Conservation (phyloP, 1,284 basidiomycete genomes). For the Tilletia indica region DNA sequence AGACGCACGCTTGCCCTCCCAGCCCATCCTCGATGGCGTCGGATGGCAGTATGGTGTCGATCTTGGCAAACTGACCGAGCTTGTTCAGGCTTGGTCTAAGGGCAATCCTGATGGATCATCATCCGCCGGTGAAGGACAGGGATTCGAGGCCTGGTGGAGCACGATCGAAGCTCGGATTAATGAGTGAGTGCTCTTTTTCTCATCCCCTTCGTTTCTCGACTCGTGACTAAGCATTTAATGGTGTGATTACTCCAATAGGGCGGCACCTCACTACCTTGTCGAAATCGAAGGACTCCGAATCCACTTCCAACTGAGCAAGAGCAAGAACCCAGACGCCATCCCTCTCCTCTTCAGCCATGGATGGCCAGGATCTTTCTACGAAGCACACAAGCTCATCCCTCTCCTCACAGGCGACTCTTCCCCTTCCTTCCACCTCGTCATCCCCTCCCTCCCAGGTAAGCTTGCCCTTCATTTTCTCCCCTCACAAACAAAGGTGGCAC, state of each 20-base stretch:
- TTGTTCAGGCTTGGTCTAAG: constrained; percentile 33
- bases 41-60: constrained; percentile 42
- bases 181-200: neutral
- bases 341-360: constrained; percentile 46
- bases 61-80: constrained; percentile 30
- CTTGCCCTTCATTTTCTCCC: neutral
- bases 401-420: constrained; percentile 21
- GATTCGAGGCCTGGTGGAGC: constrained; percentile 18
- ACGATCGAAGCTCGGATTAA: constrained; percentile 14
- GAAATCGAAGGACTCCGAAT: constrained; percentile 37
- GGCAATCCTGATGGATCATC: constrained; percentile 15
- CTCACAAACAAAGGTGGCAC: neutral
- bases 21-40: constrained; percentile 30
- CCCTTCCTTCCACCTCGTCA: constrained; percentile 44
- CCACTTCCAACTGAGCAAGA: constrained; percentile 39
- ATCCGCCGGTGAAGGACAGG: neutral
- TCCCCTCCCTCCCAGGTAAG: constrained; percentile 38
- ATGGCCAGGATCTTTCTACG: constrained; percentile 44
- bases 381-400: constrained; percentile 30
- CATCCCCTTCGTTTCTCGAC: neutral
- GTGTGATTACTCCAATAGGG: constrained; percentile 20
- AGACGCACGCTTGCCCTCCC: constrained; percentile 33
- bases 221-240: constrained; percentile 7
- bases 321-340: constrained; percentile 30
- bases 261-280: constrained; percentile 32